Evolutionary conservation across 768 basidiomycete species (phyloP), one percentile per base, ranked within the genome.

Genomic region (Exidia glandulosa): DNA sequence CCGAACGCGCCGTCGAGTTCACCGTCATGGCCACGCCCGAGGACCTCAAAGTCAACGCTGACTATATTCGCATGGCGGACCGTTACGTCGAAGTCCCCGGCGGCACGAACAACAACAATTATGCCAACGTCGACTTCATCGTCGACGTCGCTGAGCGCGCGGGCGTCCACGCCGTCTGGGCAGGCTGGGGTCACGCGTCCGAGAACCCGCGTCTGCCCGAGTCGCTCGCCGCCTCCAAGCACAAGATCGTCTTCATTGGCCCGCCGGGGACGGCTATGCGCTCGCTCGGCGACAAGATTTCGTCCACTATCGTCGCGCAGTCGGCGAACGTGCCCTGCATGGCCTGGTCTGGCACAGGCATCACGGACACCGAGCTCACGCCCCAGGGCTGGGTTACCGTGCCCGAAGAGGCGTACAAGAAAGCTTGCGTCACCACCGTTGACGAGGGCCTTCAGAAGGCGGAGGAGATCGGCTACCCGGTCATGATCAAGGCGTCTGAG

Each of bases 401-500:
- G n/a, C 83, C 92, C 1, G 93, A 98, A 66, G 81, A 85, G 32
- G 94, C 87, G 3, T 99, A 98, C 72, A 74, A 78, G 61, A 79
- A 83, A 62, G 96, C 96, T 13, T 99, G 96, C 68, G 87, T 98
- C 6, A 86, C 82, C 54, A 81, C 75, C 45, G 91, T 94, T 48
- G 92, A 93, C 70, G 86, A 96, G 63, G 96, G 96, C 25, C 70
- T 98, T 60, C 73, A 76, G 63, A 84, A 80, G 67, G 90, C 95
- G 0, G 86, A 92, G 70, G 75, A 84, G 69, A 96, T 99, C 57
- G 94, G 95, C 12, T 98, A 83, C 80, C 96, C 96, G 0, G 85
- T 99, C 63, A 99, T 99, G 96, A 98, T 99, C 77, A 99, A 99
- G 78, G 96, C 96, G 4, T 93, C 90, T 64, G 96, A 99, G 73